These are phyloP conservation scores for Pseudogymnoascus sp. DNA, from an alignment of 2,329 filamentous ascomycete species.

Conservation along the genomic window DNA sequence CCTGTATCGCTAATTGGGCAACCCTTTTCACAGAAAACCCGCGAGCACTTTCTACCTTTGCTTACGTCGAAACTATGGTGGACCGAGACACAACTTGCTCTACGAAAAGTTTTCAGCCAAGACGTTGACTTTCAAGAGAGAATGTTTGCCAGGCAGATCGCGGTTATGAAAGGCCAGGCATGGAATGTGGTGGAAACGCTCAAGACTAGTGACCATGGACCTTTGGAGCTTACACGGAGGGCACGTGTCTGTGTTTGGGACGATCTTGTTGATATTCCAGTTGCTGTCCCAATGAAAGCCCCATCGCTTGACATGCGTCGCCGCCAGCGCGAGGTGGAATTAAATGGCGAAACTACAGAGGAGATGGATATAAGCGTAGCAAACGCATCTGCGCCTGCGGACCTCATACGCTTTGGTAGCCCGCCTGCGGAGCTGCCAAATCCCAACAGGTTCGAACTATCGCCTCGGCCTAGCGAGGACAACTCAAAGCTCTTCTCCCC, in stretches of 20 bases:
- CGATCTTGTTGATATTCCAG: slow-evolving; percentile 89
- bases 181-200: slow-evolving; percentile 99
- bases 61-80: slow-evolving; percentile 95
- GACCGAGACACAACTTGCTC: slow-evolving; percentile 81
- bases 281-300: slow-evolving; percentile 80
- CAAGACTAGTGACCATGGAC: slow-evolving; percentile 85
- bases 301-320: slow-evolving; percentile 79
- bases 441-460: slow-evolving; percentile 65
- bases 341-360: slow-evolving; percentile 53
- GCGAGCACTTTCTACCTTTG: slow-evolving; percentile 90
- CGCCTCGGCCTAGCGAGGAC: slow-evolving; percentile 27
- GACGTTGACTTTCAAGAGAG: slow-evolving; percentile 95
- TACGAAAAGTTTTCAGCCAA: slow-evolving; percentile 80
- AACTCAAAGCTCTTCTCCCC: slow-evolving; percentile 14
- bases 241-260: slow-evolving; percentile 96
- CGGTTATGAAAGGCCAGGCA: slow-evolving; percentile 97
- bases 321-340: slow-evolving; percentile 41
- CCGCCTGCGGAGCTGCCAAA: slow-evolving; percentile 58
- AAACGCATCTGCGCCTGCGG: slow-evolving; percentile 50
- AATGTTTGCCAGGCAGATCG: slow-evolving; percentile 98
- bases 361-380: slow-evolving; percentile 85
- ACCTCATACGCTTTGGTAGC: slow-evolving; percentile 51
- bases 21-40: slow-evolving; percentile 88
- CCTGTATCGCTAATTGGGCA: slow-evolving; percentile 93
- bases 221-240: slow-evolving; percentile 81